Percentiles rank a stretch among this genome's conserved stretches.
Conservation (phyloP, 768 basidiomycete species). For the Dioszegia aurantiaca region DNA sequence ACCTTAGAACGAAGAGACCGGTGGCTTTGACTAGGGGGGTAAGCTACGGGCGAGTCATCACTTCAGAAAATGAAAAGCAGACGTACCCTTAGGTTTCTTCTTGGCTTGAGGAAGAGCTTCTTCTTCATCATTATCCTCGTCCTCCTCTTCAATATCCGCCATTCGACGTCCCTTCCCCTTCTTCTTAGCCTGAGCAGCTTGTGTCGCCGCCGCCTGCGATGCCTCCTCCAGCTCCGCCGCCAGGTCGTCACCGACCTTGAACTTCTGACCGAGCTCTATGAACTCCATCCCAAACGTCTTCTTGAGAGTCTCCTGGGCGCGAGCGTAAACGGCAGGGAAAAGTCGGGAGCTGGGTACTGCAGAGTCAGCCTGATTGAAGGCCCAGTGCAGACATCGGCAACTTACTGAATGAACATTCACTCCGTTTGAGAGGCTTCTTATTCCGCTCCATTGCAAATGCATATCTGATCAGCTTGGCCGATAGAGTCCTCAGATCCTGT, state of each 20-base stretch:
- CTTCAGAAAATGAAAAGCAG: not conserved
- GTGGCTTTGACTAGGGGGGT: slow-evolving; percentile 56
- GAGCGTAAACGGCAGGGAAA: slow-evolving; percentile 65
- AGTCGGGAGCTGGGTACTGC: slow-evolving; percentile 59
- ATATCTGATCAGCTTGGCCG: slow-evolving; percentile 70
- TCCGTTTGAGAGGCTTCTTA: slow-evolving; percentile 65
- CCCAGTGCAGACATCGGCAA: not conserved
- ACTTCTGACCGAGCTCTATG: slow-evolving; percentile 62
- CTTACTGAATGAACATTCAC: slow-evolving; percentile 85
- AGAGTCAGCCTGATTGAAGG: not conserved
- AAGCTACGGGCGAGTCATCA: slow-evolving; percentile 1
- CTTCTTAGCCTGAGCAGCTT: slow-evolving; percentile 23
- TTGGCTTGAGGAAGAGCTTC: slow-evolving; percentile 36
- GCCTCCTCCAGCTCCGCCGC: not conserved
- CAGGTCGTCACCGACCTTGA: not conserved
- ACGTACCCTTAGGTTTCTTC: slow-evolving; percentile 64
- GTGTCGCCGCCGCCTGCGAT: slow-evolving; percentile 8
- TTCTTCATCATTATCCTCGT: slow-evolving; percentile 51
- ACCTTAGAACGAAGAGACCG: slow-evolving; percentile 81
- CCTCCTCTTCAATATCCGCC: slow-evolving; percentile 56
- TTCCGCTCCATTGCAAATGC: slow-evolving; percentile 78
- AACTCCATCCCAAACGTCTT: slow-evolving; percentile 79
- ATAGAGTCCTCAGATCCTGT: slow-evolving; percentile 68
- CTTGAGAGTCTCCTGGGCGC: slow-evolving; percentile 65
- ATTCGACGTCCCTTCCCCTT: slow-evolving; percentile 32